Evolutionary conservation across 164 flowering plant species (phyloP).

Genomic region (Umbilicus rupestris): DNA sequence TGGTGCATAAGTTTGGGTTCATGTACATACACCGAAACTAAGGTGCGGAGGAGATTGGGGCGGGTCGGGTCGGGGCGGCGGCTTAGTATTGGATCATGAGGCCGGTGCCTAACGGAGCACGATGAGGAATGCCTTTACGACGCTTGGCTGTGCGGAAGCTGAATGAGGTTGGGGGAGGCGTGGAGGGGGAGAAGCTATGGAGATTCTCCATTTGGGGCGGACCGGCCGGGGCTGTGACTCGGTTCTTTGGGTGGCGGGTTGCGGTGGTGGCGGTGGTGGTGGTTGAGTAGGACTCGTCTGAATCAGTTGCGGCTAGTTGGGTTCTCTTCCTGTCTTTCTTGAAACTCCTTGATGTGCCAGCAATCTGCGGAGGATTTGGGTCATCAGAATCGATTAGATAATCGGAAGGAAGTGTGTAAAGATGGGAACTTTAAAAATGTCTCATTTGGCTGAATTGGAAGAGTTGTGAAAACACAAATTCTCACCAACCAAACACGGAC

Average conservation of each 20-base stretch:
- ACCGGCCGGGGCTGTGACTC: not conserved
- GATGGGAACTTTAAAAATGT: not conserved
- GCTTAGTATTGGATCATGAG: slow-evolving; percentile 3
- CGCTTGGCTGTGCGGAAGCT: slow-evolving; percentile 5
- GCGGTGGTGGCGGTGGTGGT: not conserved
- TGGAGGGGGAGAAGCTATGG: slow-evolving; percentile 3
- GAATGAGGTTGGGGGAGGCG: slow-evolving; percentile 4
- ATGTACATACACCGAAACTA: slow-evolving; percentile 1
- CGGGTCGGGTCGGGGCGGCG: not conserved
- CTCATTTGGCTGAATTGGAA: not conserved
- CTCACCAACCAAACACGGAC: not conserved
- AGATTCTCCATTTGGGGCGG: not conserved
- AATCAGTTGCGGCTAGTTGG: not conserved
- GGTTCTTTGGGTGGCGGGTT: not conserved
- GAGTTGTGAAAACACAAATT: not conserved
- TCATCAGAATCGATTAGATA: not conserved
- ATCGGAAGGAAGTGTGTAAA: no score
- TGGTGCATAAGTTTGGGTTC: not conserved
- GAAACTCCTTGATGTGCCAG: not conserved
- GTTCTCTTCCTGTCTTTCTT: not conserved
- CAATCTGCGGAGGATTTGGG: not conserved
- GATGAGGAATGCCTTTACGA: slow-evolving; percentile 8
- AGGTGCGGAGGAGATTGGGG: not conserved
- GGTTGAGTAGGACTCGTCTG: slow-evolving; percentile 5
- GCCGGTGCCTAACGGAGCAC: not conserved